These are phyloP conservation scores for Penicillium vulpinum DNA, from an alignment of 2,329 filamentous ascomycete species.

Conservation along the genomic window DNA sequence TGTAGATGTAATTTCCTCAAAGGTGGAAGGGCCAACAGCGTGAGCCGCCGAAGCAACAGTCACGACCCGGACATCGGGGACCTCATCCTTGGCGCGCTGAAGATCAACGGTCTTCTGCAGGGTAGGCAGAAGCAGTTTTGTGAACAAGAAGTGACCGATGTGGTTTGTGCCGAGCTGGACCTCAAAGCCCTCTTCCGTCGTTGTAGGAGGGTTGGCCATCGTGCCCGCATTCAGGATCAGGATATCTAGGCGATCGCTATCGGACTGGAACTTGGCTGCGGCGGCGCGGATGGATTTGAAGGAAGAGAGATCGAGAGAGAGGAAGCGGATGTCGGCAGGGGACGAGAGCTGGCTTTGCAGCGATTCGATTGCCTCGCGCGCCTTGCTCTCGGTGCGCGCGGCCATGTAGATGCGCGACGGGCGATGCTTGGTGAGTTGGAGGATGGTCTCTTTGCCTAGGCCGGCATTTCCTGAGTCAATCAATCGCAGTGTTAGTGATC, in stretches of 20 bases:
- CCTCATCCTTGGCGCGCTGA: constrained; percentile 32
- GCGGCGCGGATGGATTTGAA: constrained; percentile 51
- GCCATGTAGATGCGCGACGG: constrained; percentile 58
- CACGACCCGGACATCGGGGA: constrained; percentile 33
- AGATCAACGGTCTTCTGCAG: constrained; percentile 37
- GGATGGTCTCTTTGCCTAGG: constrained; percentile 49
- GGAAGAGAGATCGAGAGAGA: constrained; percentile 54
- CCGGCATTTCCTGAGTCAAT: constrained; percentile 45
- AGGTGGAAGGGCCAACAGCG: constrained; percentile 32
- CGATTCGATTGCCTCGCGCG: constrained; percentile 47
- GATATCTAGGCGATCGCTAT: constrained; percentile 46
- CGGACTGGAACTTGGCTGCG: constrained; percentile 43
- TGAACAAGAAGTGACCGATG: constrained; percentile 49
- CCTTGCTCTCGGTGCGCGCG: constrained; percentile 48
- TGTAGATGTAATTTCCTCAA: constrained; percentile 42
- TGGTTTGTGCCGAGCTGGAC: constrained; percentile 51
- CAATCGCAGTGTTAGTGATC: neutral
- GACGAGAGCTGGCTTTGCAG: constrained; percentile 36
- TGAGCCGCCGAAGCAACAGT: constrained; percentile 41
- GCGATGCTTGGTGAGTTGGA: constrained; percentile 52
- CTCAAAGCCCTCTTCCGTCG: constrained; percentile 46
- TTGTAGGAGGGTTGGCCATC: constrained; percentile 43
- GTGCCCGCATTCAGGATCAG: constrained; percentile 51
- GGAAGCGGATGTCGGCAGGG: constrained; percentile 43
- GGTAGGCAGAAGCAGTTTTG: constrained; percentile 45